These are phyloP conservation scores for Penicillium herquei DNA, from an alignment of 495 filamentous ascomycete species.

Conservation along the genomic window DNA sequence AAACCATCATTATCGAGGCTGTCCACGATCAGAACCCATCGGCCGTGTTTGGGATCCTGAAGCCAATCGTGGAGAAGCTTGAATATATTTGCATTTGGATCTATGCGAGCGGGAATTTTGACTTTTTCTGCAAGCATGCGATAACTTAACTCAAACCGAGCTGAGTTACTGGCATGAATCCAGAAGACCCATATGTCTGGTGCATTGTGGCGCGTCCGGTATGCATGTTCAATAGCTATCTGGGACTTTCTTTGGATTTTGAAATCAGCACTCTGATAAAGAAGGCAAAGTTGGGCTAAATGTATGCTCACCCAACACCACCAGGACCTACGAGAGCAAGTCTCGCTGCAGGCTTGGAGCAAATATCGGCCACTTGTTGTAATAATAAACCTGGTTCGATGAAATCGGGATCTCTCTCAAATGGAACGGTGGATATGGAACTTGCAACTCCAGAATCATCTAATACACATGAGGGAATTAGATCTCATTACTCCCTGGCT, in stretches of 20 bases:
- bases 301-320: slow-evolving; percentile 26
- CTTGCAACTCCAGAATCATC: not conserved
- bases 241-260: slow-evolving; percentile 33
- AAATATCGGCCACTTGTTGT: slow-evolving; percentile 16
- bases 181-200: slow-evolving; percentile 50
- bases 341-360: not conserved
- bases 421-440: slow-evolving; percentile 25
- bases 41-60: slow-evolving; percentile 24
- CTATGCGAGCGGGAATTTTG: slow-evolving; percentile 31
- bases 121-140: slow-evolving; percentile 35
- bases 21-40: slow-evolving; percentile 12
- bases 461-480: not conserved
- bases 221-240: slow-evolving; percentile 40
- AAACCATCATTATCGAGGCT: slow-evolving; percentile 18
- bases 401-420: slow-evolving; percentile 33
- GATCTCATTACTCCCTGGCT: slow-evolving; percentile 3
- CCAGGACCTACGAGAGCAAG: slow-evolving; percentile 29
- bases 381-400: slow-evolving; percentile 24
- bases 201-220: slow-evolving; percentile 30
- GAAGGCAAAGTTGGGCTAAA: too few species aligned
- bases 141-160: slow-evolving; percentile 40
- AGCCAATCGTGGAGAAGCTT: slow-evolving; percentile 41
- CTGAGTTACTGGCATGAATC: slow-evolving; percentile 40
- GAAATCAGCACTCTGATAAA: too few species aligned
- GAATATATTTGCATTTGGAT: slow-evolving; percentile 40